Percentiles rank a stretch among this genome's conserved stretches.
phyloP scores from a whole-genome alignment of 345 rosid species.

The Noccaea bulbosa region DNA sequence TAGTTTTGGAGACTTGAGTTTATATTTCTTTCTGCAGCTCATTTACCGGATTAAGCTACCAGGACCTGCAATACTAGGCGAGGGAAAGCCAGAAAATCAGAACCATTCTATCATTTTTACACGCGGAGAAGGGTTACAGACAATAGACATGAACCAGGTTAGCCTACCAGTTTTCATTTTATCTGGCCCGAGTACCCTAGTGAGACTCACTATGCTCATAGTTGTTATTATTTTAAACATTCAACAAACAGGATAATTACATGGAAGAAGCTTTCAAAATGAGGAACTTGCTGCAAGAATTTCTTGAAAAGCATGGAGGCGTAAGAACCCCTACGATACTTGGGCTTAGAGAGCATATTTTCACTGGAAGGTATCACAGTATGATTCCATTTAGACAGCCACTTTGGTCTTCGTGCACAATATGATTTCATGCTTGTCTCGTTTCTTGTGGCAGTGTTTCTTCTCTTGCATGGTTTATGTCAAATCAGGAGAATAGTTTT shows the following conservation, averaged over 20 bases:
- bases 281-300: conserved; percentile 82
- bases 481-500: conserved; percentile 82
- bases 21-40: conserved; percentile 42
- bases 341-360: conserved; percentile 81
- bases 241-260: conserved; percentile 62
- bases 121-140: conserved; percentile 65
- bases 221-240: conserved; percentile 5
- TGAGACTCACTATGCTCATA: neutral
- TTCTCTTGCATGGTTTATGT: conserved; percentile 93
- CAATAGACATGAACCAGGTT: conserved; percentile 75
- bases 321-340: conserved; percentile 73
- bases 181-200: neutral
- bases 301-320: conserved; percentile 66
- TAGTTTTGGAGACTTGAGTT: conserved; percentile 21
- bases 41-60: conserved; percentile 65
- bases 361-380: conserved; percentile 71
- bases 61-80: conserved; percentile 62
- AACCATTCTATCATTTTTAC: conserved; percentile 67
- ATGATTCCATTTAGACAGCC: conserved; percentile 10
- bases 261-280: conserved; percentile 88
- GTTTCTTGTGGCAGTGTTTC: conserved; percentile 70
- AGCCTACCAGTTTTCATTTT: conserved; percentile 6
- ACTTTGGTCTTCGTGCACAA: conserved; percentile 38
- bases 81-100: conserved; percentile 71
- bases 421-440: conserved; percentile 23